Percentiles rank a stretch among this genome's conserved stretches.
Evolutionary conservation across 148 eudicot genomes (phyloP).

Genomic region (Euryodendron excelsum): DNA sequence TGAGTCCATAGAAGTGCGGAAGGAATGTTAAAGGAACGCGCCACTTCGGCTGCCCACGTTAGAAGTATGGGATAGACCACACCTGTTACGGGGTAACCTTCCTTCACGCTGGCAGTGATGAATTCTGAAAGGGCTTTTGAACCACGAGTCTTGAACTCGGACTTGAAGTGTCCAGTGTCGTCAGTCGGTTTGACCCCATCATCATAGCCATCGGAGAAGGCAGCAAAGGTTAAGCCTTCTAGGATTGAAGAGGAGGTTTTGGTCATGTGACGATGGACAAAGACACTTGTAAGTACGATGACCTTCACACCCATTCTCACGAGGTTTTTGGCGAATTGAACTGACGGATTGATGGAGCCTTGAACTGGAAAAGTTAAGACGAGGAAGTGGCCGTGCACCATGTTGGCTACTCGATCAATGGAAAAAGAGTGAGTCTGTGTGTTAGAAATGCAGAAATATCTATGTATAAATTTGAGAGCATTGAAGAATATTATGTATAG

Average conservation of each 20-base stretch:
- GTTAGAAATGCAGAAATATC: too few relatives aligned
- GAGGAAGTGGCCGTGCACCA: too few relatives aligned
- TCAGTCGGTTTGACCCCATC: conserved; percentile 26
- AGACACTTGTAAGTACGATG: conserved; percentile 41
- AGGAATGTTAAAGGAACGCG: conserved; percentile 31
- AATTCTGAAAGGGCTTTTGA: conserved; percentile 13
- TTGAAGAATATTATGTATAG: too few relatives aligned
- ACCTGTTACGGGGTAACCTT: conserved; percentile 34
- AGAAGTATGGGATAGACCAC: conserved; percentile 34
- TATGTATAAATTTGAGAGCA: too few relatives aligned
- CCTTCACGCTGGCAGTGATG: conserved; percentile 17
- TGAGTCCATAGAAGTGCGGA: conserved; percentile 44
- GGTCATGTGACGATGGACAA: conserved; percentile 29
- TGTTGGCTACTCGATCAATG: too few relatives aligned
- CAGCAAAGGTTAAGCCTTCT: conserved; percentile 24
- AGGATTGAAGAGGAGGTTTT: conserved; percentile 11
- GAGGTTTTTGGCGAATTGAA: conserved; percentile 45
- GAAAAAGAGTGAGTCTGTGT: too few relatives aligned
- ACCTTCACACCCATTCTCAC: conserved; percentile 31
- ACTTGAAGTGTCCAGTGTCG: conserved; percentile 10
- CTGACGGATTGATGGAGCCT: conserved; percentile 47
- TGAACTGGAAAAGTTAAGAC: too few relatives aligned
- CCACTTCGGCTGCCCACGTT: conserved; percentile 45
- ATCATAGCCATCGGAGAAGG: conserved; percentile 52
- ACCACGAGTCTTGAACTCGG: conserved; percentile 22